Evolutionary conservation across 2,329 filamentous ascomycete genomes (phyloP), one percentile per base, ranked within the genome.

Genomic region (Aspergillus cejpii): DNA sequence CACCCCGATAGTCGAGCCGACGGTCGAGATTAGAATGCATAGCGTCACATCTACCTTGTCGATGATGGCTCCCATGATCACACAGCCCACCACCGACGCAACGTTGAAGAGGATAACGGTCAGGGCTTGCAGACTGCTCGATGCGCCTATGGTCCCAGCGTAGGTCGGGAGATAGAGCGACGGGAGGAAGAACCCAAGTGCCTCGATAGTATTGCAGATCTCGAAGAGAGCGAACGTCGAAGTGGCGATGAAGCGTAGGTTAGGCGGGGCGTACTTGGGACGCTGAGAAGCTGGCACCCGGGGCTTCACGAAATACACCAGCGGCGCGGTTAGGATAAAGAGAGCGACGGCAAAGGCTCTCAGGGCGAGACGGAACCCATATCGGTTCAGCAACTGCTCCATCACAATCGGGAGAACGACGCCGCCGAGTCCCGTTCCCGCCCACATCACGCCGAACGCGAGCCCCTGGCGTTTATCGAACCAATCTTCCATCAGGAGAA

Each of bases 401-500:
- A 76, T 53, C 2, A 71, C 56, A 6, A 76, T 47, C 0, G 74
- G 74, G 19, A 76, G 58, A 12, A 73, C 63, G 3, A 69, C 68
- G 2, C 74, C 74, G 2, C 68, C 68, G 3, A 60, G 39, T 11
- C 59, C 55, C 19, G 57, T 60, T 4, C 60, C 59, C 12, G 61
- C 56, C 70, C 72, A 74, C 44, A 74, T 68, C 2, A 69, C 49
- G 1, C 73, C 74, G 12, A 70, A 65, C 0, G 66, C 68, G 54
- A 58, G 64, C 56, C 71, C 72, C 21, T 63, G 62, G 11, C 68
- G 58, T 51, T 71, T 68, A 6, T 75, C 67, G 58, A 75, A 77
- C 67, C 55, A 81, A 50, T 76, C 71, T 46, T 76, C 72, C 33
- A 76, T 62, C 36, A 70, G 70, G 28, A 70, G 59, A 20, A 75